Percentiles rank a stretch among this genome's conserved stretches.
These are phyloP conservation scores for Dendrostoma leiphaemia DNA, from an alignment of 2,329 filamentous ascomycete species.

Conservation along the genomic window DNA sequence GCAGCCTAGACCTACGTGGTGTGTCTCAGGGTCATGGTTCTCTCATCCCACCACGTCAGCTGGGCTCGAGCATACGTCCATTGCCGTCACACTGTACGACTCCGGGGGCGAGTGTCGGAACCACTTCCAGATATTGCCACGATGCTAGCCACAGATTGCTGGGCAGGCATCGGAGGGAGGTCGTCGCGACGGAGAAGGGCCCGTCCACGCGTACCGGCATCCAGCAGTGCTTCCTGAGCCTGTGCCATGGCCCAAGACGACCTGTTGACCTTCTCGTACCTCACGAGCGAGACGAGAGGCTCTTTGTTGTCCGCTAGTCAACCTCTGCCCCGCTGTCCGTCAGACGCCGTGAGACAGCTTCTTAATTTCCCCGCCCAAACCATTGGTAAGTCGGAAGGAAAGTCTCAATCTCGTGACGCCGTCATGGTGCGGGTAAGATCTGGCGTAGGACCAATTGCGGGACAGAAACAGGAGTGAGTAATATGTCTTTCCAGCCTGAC, in stretches of 20 bases:
- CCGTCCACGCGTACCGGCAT: neutral
- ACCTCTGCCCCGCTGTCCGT: neutral
- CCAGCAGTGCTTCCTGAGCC: too few relatives aligned
- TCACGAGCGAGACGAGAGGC: neutral
- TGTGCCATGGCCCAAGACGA: too few relatives aligned
- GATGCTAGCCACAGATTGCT: too few relatives aligned
- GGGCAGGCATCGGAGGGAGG: neutral
- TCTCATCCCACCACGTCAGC: neutral
- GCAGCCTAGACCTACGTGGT: neutral
- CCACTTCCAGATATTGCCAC: too few relatives aligned
- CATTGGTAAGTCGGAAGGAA: neutral
- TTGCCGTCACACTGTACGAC: neutral
- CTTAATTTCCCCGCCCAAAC: neutral
- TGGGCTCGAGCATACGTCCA: neutral
- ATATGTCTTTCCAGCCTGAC: neutral
- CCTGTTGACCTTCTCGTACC: neutral
- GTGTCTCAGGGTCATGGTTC: neutral
- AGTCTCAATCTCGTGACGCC: neutral
- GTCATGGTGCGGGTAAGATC: neutral
- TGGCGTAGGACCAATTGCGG: neutral
- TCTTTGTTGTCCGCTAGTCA: neutral
- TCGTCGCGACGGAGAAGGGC: too few relatives aligned
- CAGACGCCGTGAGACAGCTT: neutral
- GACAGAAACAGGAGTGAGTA: neutral
- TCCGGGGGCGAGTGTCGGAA: too few relatives aligned